These are phyloP conservation scores for Leccinum longicurvipes DNA, from an alignment of 768 basidiomycete species.

Conservation along the genomic window DNA sequence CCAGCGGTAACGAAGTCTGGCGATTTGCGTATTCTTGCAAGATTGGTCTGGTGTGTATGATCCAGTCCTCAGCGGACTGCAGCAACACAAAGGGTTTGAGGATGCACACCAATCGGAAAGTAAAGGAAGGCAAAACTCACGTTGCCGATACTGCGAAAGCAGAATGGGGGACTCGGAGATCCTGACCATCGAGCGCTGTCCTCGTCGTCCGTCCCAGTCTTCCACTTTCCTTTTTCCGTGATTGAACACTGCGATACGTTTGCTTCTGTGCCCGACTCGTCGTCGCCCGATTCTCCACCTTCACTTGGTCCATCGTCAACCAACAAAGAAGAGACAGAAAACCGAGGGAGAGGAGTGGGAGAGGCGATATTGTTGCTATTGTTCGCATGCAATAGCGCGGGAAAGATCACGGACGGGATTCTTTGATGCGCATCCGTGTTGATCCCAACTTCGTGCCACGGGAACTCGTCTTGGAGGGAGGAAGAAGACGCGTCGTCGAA, in stretches of 20 bases:
- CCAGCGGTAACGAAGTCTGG: constrained; percentile 24
- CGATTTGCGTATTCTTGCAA: constrained; percentile 29
- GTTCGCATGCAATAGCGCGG: constrained; percentile 14
- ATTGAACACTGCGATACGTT: not conserved
- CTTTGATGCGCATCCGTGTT: not conserved
- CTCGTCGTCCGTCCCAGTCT: not conserved
- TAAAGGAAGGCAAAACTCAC: constrained; percentile 5
- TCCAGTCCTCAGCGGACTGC: constrained; percentile 23
- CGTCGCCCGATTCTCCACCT: not conserved
- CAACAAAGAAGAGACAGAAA: not conserved
- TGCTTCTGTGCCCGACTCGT: not conserved
- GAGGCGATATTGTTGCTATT: not conserved
- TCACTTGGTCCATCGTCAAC: not conserved
- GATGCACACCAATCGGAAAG: not conserved
- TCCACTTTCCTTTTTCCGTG: constrained; percentile 17
- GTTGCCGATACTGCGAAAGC: not conserved
- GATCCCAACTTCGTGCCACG: constrained; percentile 1
- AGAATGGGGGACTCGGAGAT: constrained; percentile 2
- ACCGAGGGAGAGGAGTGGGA: not conserved
- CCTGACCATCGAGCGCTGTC: not conserved
- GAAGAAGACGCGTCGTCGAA: constrained; percentile 11
- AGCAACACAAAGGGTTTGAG: not conserved
- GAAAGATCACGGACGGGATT: constrained; percentile 16
- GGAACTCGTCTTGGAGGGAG: constrained; percentile 9
- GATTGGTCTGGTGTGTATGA: constrained; percentile 19